A percentile compares a stretch with the other conserved stretches of the same genome.
These are phyloP conservation scores for Dinochytrium kinnereticum DNA, from an alignment of 371 early-diverging fungal species.

Conservation along the genomic window DNA sequence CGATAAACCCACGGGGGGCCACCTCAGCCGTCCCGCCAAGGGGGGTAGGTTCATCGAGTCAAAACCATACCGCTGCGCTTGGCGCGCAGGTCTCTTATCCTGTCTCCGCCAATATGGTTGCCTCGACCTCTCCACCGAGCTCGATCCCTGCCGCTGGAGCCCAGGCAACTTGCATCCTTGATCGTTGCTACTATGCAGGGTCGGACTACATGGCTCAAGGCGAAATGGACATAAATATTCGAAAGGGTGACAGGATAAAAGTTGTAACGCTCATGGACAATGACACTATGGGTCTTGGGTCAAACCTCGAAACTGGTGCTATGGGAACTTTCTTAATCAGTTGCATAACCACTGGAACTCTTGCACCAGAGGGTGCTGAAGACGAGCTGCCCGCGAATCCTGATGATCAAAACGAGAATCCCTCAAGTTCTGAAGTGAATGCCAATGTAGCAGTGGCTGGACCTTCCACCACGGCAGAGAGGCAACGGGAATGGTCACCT, in stretches of 20 bases:
- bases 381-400: background rate
- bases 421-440: background rate
- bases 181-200: constrained; percentile 5
- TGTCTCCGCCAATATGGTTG: background rate
- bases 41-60: background rate
- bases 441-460: background rate
- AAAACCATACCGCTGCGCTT: background rate
- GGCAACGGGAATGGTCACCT: constrained; percentile 2
- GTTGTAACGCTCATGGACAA: constrained; percentile 15
- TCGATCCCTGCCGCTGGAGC: background rate
- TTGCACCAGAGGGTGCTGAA: background rate
- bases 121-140: too few relatives aligned
- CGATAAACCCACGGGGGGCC: background rate
- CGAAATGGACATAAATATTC: constrained; percentile 17
- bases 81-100: background rate
- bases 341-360: background rate
- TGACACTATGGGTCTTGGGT: constrained; percentile 13
- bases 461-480: background rate
- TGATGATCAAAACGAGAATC: background rate
- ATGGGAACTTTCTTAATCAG: constrained; percentile 1
- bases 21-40: background rate
- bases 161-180: background rate
- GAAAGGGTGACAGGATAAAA: constrained; percentile 9
- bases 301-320: constrained; percentile 11
- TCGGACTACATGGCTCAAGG: background rate